Evolutionary conservation across 495 filamentous ascomycete species (phyloP).

Genomic region (Penicillium turbatum): DNA sequence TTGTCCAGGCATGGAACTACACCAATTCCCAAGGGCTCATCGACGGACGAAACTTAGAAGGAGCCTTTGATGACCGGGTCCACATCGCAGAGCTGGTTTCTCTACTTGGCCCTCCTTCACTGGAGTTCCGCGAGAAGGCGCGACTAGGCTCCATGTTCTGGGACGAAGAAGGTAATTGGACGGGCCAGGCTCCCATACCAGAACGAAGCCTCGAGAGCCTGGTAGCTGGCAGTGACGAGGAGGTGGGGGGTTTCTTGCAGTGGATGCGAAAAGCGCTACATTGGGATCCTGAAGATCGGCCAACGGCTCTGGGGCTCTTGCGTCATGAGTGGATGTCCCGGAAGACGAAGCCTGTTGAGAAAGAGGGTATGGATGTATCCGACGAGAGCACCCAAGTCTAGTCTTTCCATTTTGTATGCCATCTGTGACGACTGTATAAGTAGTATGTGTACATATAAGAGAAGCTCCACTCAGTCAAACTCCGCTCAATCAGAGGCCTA

Average conservation of each 20-base stretch:
- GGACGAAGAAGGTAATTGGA: slow-evolving; percentile 11
- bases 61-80: slow-evolving; percentile 18
- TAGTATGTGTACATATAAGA: too few species aligned
- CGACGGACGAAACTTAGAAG: slow-evolving; percentile 1
- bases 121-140: slow-evolving; percentile 24
- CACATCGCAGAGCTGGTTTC: slow-evolving; percentile 38
- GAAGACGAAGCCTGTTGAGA: neutral
- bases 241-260: slow-evolving; percentile 35
- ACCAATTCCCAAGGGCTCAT: neutral
- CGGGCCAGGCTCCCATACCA: slow-evolving; percentile 9
- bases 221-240: slow-evolving; percentile 12
- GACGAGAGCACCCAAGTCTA: neutral
- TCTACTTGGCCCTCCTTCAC: slow-evolving; percentile 38
- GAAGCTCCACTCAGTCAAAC: too few species aligned
- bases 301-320: slow-evolving; percentile 37
- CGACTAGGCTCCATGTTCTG: slow-evolving; percentile 12
- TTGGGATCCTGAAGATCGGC: slow-evolving; percentile 41
- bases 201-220: slow-evolving; percentile 14
- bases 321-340: slow-evolving; percentile 35
- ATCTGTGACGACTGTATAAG: too few species aligned
- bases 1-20: neutral
- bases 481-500: too few species aligned
- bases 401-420: neutral
- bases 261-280: slow-evolving; percentile 39
- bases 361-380: neutral